Percentiles rank a stretch among this genome's conserved stretches.
Evolutionary conservation across 352 stramenopile genomes (phyloP).

Genomic region (Pythium pyrilobum): DNA sequence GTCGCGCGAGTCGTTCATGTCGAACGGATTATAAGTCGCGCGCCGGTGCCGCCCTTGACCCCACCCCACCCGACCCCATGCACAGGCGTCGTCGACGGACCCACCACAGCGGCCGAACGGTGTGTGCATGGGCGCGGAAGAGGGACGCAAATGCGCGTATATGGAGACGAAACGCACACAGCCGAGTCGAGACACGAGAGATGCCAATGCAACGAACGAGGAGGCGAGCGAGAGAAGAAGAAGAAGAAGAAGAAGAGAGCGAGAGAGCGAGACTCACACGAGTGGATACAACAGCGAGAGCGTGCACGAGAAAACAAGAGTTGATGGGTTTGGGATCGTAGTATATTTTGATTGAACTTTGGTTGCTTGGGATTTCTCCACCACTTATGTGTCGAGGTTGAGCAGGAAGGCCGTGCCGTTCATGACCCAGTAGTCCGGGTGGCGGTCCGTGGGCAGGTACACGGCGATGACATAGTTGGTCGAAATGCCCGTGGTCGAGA

Average conservation of each 20-base stretch:
- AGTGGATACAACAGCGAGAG: not conserved
- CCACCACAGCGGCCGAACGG: too few relatives aligned
- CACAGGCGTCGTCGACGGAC: not conserved
- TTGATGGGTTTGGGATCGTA: constrained; percentile 9
- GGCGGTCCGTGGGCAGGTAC: constrained; percentile 79
- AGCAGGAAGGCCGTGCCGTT: constrained; percentile 90
- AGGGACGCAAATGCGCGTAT: not conserved
- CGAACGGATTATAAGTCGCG: constrained; percentile 26
- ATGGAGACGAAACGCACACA: too few relatives aligned
- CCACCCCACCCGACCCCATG: not conserved
- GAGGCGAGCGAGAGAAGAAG: not conserved
- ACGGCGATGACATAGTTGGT: constrained; percentile 97
- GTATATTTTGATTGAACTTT: constrained; percentile 11
- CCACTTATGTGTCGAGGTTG: constrained; percentile 79
- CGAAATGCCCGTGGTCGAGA: constrained; percentile 95
- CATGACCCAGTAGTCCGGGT: constrained; percentile 90
- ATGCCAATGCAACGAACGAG: not conserved
- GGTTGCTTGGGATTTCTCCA: not conserved
- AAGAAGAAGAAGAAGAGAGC: not conserved
- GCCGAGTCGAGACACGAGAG: too few relatives aligned
- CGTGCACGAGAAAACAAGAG: not conserved
- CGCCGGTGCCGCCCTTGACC: not conserved
- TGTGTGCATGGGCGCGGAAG: not conserved
- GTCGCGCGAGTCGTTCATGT: constrained; percentile 59
- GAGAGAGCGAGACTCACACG: not conserved